Evolutionary conservation across 2,329 filamentous ascomycete genomes (phyloP), one percentile per base, ranked within the genome.

Genomic region (Helotiales sp.): DNA sequence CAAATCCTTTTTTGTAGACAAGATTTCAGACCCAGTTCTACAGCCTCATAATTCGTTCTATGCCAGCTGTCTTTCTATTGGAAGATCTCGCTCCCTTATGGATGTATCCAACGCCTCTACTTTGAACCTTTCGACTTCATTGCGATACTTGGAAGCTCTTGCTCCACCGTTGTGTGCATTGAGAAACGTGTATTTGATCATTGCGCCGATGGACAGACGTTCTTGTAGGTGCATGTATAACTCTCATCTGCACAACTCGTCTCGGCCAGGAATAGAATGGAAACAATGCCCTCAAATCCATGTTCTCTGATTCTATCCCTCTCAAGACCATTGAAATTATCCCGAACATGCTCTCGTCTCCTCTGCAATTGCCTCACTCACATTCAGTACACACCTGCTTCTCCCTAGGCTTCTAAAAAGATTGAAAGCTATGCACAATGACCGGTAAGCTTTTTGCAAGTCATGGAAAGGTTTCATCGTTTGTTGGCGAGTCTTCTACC

Each of bases 401-500:
- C 24, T 54, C 19, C 24, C 17, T 61, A 61, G 22, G 56, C 62
- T 19, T 63, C 63, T 58, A 60, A 62, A 2, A 57, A 56, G 29
- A 46, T 25, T n/a, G 57, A 60, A 25, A 44, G 22, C 27, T 57
- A 60, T 46, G 62, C 66, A 5, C 62, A 61, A 24, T 59, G n/a
- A 55, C 52, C 27, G 73, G 73, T n/a, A 66, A 67, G 10, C 50
- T 71, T 17, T 77, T 78, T 59, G 66, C 68, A 17, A 73, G 80
- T 52, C 73, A 80, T 60, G 76, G 76, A 17, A 68, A 74, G 51
- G 73, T 75, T 24, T 70, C 73, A 30, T 80, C 83, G 68, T 80
- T 77, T 60, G 79, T 78, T 6, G 38, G 38, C 15, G 25, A 24
- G 38, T 25, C 9, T 25, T 2, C 9, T 19, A 7, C 22, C 10